Evolutionary conservation across 1,284 basidiomycete genomes (phyloP), one percentile per base, ranked within the genome.

Genomic region (Cutaneotrichosporon cutaneum): DNA sequence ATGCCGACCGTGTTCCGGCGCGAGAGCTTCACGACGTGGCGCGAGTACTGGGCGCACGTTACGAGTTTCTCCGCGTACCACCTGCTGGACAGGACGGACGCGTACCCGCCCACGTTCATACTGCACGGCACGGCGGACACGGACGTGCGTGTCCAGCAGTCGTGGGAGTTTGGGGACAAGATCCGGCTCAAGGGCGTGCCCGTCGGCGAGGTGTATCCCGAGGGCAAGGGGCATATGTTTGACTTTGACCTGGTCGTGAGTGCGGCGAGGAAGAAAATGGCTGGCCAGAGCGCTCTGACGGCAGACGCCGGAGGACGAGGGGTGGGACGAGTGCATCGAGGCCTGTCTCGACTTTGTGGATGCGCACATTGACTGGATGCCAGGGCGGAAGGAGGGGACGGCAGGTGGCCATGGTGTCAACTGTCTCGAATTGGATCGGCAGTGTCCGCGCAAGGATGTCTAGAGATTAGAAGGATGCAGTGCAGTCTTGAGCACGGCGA

Each of bases 81-180:
- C 48, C 30, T 66, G 2, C 44, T 69, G 3, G 64, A 66, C 6
- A 48, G 21, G 10, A 36, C 30, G 5, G 36, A 9, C 56, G 18
- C 39, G 1, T 72, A 68, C 45, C 72, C 72, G 18, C 66, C 71
- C 3, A 72, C 69, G 9, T 68, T 63, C 58, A 48, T 72, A 16
- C 39, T 72, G 33, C 72, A 74, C 33, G 71, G 72, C 1, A 62
- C 55, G 2, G 50, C 13, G 6, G 72, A 74, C 50, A n/a, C 9
- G 10, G 32, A 59, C 18, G 71, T 72, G 21, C 62, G 64, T 4
- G 44, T 70, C 2, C 48, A 59, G 30, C 70, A 72, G 61, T 60
- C 59, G 24, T 45, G 61, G 47, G 26, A 56, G 8, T 64, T 72
- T 39, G 68, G 60, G 5, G 54, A 61, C 6, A 62, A 58, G 57